Percentiles rank a stretch among this genome's conserved stretches.
phyloP scores from a whole-genome alignment of 768 basidiomycete genomes.

The Flagelloscypha sp. region DNA sequence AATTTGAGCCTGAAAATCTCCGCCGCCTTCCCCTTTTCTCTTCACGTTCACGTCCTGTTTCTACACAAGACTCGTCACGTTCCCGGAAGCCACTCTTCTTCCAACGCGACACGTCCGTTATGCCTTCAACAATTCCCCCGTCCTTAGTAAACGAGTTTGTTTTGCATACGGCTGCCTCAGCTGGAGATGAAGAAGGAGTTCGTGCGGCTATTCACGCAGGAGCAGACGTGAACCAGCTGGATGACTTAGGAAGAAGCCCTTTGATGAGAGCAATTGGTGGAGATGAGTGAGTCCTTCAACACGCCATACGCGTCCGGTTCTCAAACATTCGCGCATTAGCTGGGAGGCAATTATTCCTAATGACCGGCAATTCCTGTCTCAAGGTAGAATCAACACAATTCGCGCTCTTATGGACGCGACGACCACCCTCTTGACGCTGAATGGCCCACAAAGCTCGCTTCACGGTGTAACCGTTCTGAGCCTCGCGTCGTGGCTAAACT shows the following conservation, averaged over 20 bases:
- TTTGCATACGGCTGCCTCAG: conserved; percentile 48
- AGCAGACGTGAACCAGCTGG: conserved; percentile 62
- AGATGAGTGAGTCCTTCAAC: conserved; percentile 42
- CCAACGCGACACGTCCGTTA: too few relatives aligned
- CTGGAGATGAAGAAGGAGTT: conserved; percentile 48
- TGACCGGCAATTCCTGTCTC: conserved; percentile 59
- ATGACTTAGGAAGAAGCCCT: conserved; percentile 51
- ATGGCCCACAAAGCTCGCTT: conserved; percentile 63
- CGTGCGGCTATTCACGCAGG: conserved; percentile 45
- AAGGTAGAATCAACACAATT: conserved; percentile 48
- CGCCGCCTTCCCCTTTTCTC: too few relatives aligned
- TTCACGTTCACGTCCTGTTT: too few relatives aligned
- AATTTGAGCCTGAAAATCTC: too few relatives aligned
- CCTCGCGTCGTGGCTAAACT: conserved; percentile 72
- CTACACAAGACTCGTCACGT: too few relatives aligned
- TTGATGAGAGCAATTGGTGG: conserved; percentile 67
- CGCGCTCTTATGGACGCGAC: conserved; percentile 47
- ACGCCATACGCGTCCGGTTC: conserved; percentile 5
- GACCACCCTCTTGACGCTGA: conserved; percentile 61
- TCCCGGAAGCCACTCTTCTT: too few relatives aligned
- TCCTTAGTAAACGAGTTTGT: too few relatives aligned
- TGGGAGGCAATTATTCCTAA: conserved; percentile 66
- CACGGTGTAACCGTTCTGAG: conserved; percentile 71
- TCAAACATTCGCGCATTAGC: conserved; percentile 24
- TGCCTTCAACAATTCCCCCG: too few relatives aligned